phyloP scores from a whole-genome alignment of 768 basidiomycete genomes.

The Suillus decipiens region DNA sequence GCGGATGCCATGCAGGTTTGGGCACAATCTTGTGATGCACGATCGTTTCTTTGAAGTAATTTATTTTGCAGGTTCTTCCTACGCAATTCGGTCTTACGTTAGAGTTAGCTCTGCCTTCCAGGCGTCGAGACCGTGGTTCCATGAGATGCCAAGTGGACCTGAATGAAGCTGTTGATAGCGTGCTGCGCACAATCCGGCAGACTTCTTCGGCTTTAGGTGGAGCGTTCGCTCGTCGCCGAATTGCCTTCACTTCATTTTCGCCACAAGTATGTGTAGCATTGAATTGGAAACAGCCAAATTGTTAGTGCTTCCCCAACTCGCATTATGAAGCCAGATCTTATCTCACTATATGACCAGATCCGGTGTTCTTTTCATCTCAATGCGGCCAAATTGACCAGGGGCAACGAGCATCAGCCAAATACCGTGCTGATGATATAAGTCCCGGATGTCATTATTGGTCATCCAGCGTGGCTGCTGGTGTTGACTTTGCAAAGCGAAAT shows the following conservation, averaged over 20 bases:
- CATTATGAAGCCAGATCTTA: conserved; percentile 4
- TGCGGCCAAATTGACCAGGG: conserved; percentile 65
- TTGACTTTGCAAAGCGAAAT: conserved; percentile 90
- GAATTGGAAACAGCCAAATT: conserved; percentile 99
- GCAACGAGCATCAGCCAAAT: conserved; percentile 40
- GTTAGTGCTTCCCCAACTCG: conserved; percentile 47
- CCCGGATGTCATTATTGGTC: conserved; percentile 51
- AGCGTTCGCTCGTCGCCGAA: conserved; percentile 62
- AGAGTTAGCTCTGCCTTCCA: conserved; percentile 77
- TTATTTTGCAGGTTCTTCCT: conserved; percentile 52
- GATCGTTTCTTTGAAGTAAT: conserved; percentile 13
- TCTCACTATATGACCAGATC: conserved; percentile 54
- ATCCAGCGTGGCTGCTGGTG: conserved; percentile 82
- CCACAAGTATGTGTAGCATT: conserved; percentile 87
- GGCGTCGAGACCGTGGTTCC: conserved; percentile 40
- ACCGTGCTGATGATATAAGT: conserved; percentile 37
- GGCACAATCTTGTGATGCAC: conserved; percentile 9
- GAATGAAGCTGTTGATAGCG: conserved; percentile 81
- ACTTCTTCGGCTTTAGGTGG: conserved; percentile 54
- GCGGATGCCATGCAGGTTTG: conserved; percentile 74
- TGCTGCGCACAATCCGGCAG: conserved; percentile 81
- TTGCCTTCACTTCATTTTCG: conserved; percentile 92
- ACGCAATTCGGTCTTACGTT: conserved; percentile 72
- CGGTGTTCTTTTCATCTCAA: conserved; percentile 90
- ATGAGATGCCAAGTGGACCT: conserved; percentile 63